Percentiles rank a stretch among this genome's conserved stretches.
phyloP scores from a whole-genome alignment of 768 basidiomycete genomes.

The Pholiota molesta region DNA sequence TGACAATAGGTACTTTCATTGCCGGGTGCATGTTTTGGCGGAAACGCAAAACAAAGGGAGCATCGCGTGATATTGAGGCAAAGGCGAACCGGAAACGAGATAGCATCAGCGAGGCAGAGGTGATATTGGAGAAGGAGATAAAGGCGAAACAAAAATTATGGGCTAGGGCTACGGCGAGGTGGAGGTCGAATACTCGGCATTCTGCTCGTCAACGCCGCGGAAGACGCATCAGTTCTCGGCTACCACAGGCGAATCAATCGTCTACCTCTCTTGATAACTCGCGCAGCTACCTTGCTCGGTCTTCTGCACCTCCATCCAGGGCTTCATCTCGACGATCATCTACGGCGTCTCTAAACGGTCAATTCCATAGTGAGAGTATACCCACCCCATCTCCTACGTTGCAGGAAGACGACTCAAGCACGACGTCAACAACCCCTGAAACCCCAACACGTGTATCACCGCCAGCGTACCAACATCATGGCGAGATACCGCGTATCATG shows the following conservation, averaged over 20 bases:
- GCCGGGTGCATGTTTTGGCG: constrained; percentile 65
- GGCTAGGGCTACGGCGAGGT: constrained; percentile 67
- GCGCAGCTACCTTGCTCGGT: constrained; percentile 18
- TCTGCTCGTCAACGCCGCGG: constrained; percentile 63
- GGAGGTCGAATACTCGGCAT: constrained; percentile 65
- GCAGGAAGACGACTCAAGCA: constrained; percentile 17
- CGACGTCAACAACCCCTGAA: constrained; percentile 16
- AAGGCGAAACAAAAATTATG: constrained; percentile 61
- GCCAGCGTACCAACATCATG: constrained; percentile 46
- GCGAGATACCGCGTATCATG: constrained; percentile 18
- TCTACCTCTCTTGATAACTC: constrained; percentile 23
- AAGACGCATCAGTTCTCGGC: constrained; percentile 33
- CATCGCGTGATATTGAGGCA: constrained; percentile 55
- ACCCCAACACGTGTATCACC: constrained; percentile 7
- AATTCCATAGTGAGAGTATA: constrained; percentile 10
- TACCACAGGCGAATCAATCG: constrained; percentile 32
- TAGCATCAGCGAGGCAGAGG: constrained; percentile 26
- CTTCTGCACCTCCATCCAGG: constrained; percentile 21
- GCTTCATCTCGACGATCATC: constrained; percentile 35
- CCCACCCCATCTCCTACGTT: constrained; percentile 15
- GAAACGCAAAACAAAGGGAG: constrained; percentile 36
- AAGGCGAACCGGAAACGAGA: constrained; percentile 35
- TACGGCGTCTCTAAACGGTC: constrained; percentile 20
- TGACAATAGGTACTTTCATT: constrained; percentile 63
- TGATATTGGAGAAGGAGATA: constrained; percentile 44